A percentile compares a stretch with the other conserved stretches of the same genome.
These are phyloP conservation scores for Waltergamsia citrina DNA, from an alignment of 2,329 filamentous ascomycete genomes.

Conservation along the genomic window DNA sequence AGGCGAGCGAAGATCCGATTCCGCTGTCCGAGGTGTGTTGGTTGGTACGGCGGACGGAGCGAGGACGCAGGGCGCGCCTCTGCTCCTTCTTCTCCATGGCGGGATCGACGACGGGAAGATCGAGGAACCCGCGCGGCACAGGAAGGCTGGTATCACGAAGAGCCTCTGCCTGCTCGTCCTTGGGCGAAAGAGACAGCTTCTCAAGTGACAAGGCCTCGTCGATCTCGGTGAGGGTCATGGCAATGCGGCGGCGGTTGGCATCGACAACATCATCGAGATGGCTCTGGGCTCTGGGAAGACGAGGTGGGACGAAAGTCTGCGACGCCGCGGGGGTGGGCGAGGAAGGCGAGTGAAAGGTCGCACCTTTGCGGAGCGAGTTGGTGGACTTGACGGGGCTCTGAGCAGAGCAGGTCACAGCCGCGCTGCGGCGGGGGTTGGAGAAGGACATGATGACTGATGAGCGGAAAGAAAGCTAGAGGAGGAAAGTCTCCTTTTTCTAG, in stretches of 20 bases:
- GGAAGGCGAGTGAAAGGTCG: slow-evolving; percentile 51
- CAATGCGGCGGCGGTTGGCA: slow-evolving; percentile 59
- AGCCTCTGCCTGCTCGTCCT: slow-evolving; percentile 11
- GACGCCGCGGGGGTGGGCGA: slow-evolving; percentile 31
- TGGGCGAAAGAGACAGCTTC: slow-evolving; percentile 26
- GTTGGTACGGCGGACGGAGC: slow-evolving; percentile 45
- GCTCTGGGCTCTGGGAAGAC: slow-evolving; percentile 58
- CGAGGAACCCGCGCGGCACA: slow-evolving; percentile 49
- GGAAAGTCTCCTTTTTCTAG: too few species aligned
- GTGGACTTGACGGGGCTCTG: slow-evolving; percentile 22
- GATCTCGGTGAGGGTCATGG: slow-evolving; percentile 55
- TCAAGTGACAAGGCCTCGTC: slow-evolving; percentile 50
- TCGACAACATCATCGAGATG: slow-evolving; percentile 63
- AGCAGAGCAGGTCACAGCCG: slow-evolving; percentile 29
- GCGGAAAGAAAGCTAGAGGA: not conserved
- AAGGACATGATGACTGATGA: slow-evolving; percentile 30
- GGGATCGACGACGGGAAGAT: slow-evolving; percentile 42
- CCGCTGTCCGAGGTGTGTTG: slow-evolving; percentile 80
- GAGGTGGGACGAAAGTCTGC: slow-evolving; percentile 37
- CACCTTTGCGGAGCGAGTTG: slow-evolving; percentile 55
- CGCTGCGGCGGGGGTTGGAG: slow-evolving; percentile 37
- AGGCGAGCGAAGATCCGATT: slow-evolving; percentile 72
- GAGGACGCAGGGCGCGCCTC: slow-evolving; percentile 42
- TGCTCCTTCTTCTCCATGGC: slow-evolving; percentile 34
- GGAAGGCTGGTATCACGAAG: slow-evolving; percentile 49